These are phyloP conservation scores for Domatiomyces catenatus DNA, from an alignment of 2,329 filamentous ascomycete genomes.

Conservation along the genomic window DNA sequence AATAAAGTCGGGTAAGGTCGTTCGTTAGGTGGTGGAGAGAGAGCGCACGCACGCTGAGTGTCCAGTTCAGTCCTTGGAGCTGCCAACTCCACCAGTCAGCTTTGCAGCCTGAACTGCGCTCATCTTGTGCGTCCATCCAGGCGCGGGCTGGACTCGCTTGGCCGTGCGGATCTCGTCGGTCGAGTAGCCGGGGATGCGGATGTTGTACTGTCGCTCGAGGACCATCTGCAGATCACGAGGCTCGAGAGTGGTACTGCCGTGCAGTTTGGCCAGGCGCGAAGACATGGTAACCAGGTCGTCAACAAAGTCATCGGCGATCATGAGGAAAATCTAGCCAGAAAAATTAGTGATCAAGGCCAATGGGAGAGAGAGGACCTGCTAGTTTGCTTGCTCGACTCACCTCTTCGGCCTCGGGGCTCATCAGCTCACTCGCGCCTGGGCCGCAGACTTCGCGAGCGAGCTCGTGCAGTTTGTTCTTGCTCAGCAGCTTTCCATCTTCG, in stretches of 20 bases:
- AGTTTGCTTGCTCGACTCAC: too few species aligned
- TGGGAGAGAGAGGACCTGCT: too few species aligned
- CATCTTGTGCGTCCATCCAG: slow-evolving; percentile 92
- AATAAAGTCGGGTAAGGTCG: too few species aligned
- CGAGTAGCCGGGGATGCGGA: slow-evolving; percentile 83
- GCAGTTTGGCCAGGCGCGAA: slow-evolving; percentile 83
- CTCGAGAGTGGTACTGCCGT: slow-evolving; percentile 78
- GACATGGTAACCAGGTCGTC: slow-evolving; percentile 77
- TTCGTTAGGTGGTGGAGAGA: too few species aligned
- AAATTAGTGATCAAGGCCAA: too few species aligned
- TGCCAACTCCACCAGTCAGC: slow-evolving; percentile 11
- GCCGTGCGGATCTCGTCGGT: slow-evolving; percentile 90
- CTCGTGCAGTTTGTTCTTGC: slow-evolving; percentile 94
- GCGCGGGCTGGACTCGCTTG: slow-evolving; percentile 75
- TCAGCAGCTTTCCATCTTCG: slow-evolving; percentile 83
- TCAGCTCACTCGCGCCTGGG: slow-evolving; percentile 49
- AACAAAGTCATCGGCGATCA: slow-evolving; percentile 84
- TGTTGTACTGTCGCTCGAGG: slow-evolving; percentile 73
- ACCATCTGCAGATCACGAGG: slow-evolving; percentile 73
- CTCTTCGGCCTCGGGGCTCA: slow-evolving; percentile 92
- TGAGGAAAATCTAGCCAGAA: slow-evolving; percentile 61
- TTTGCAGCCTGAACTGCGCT: slow-evolving; percentile 62
- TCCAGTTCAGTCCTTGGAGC: background rate
- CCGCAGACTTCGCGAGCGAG: slow-evolving; percentile 87
- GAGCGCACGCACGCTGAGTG: too few species aligned